Conservation (phyloP, 345 rosid species). For the Draba incana region DNA sequence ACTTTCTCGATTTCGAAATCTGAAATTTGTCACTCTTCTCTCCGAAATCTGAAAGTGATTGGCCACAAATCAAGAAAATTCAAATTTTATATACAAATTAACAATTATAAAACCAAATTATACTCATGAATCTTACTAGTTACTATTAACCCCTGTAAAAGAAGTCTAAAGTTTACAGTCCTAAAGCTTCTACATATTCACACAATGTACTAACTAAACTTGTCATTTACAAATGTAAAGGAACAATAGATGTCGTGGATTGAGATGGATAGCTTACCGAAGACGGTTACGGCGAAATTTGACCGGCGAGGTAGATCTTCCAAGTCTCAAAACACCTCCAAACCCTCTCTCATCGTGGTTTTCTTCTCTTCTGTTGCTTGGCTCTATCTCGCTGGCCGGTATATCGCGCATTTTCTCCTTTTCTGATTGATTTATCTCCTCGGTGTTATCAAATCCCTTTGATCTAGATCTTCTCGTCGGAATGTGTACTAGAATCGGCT, state of each 20-base stretch:
- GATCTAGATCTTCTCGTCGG: not conserved
- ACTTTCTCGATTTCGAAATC: slow-evolving; percentile 30
- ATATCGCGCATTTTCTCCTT: slow-evolving; percentile 13
- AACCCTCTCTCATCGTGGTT: slow-evolving; percentile 68
- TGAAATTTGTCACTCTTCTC: slow-evolving; percentile 1
- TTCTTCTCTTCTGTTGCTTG: slow-evolving; percentile 91
- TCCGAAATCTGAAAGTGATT: not conserved
- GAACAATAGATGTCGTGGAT: slow-evolving; percentile 10
- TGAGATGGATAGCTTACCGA: slow-evolving; percentile 56
- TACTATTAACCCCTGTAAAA: slow-evolving; percentile 4
- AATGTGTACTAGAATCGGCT: slow-evolving; percentile 5
- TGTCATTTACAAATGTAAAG: slow-evolving; percentile 28
- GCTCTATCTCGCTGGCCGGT: slow-evolving; percentile 96
- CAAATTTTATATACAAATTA: slow-evolving; percentile 34
- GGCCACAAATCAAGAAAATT: slow-evolving; percentile 10
- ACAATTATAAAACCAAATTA: slow-evolving; percentile 21
- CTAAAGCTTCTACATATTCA: slow-evolving; percentile 37
- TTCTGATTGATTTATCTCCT: not conserved
- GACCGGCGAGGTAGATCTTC: no score
- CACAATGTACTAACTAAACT: slow-evolving; percentile 28
- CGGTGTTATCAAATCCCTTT: not conserved
- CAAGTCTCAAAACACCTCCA: not conserved
- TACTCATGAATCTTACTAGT: slow-evolving; percentile 28
- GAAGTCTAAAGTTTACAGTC: slow-evolving; percentile 9
- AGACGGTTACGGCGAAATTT: no score